These are phyloP conservation scores for Pholiota molesta DNA, from an alignment of 768 basidiomycete species.

Conservation along the genomic window DNA sequence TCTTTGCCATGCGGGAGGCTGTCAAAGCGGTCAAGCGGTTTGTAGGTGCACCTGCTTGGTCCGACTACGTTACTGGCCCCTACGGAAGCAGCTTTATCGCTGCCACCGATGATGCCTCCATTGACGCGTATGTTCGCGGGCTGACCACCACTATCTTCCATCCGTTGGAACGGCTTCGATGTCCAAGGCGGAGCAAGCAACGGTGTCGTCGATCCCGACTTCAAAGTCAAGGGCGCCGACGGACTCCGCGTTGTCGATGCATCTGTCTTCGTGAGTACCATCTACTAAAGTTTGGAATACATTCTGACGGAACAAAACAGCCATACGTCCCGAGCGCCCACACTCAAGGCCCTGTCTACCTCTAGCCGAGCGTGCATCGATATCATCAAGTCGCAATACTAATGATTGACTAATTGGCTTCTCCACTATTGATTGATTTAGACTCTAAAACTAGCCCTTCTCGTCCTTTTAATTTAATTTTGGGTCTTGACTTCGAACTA, in stretches of 20 bases:
- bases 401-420: neutral
- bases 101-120: slow-evolving; percentile 25
- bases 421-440: neutral
- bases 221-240: slow-evolving; percentile 32
- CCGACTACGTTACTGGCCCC: slow-evolving; percentile 28
- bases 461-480: no score
- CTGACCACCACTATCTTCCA: slow-evolving; percentile 29
- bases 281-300: neutral
- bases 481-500: neutral
- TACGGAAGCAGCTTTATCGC: slow-evolving; percentile 14
- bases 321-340: slow-evolving; percentile 32
- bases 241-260: slow-evolving; percentile 41
- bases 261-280: slow-evolving; percentile 34
- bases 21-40: slow-evolving; percentile 26
- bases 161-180: slow-evolving; percentile 32
- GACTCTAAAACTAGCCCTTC: no score
- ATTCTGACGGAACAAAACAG: slow-evolving; percentile 11
- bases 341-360: slow-evolving; percentile 37
- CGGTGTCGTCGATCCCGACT: slow-evolving; percentile 36
- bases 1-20: slow-evolving; percentile 27
- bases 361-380: slow-evolving; percentile 40
- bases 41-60: slow-evolving; percentile 27
- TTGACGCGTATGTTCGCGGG: slow-evolving; percentile 27
- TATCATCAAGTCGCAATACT: slow-evolving; percentile 9
- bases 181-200: slow-evolving; percentile 22